Percentiles rank a stretch among this genome's conserved stretches.
phyloP scores from a whole-genome alignment of 2,329 filamentous ascomycete genomes.

The Aureobasidium vineae region DNA sequence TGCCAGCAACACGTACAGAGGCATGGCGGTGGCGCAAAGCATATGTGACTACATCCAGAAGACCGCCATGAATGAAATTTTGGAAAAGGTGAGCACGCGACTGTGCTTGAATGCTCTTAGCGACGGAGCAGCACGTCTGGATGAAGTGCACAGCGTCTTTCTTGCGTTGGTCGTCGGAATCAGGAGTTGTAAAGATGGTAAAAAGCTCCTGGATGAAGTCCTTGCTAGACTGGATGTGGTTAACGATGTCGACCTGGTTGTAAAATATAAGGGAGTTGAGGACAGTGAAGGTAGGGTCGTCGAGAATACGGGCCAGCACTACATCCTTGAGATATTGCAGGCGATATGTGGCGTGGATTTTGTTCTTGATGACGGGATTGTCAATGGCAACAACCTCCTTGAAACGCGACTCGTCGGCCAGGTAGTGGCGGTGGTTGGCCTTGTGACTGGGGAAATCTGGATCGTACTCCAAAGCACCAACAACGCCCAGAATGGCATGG shows the following conservation, averaged over 20 bases:
- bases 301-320: slow-evolving; percentile 91
- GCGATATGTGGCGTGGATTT: slow-evolving; percentile 95
- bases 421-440: slow-evolving; percentile 92
- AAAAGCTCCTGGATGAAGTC: slow-evolving; percentile 83
- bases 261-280: slow-evolving; percentile 98
- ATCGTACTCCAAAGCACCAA: slow-evolving; percentile 95
- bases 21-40: slow-evolving; percentile 83
- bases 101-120: slow-evolving; percentile 87
- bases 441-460: slow-evolving; percentile 97
- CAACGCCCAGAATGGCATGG: slow-evolving; percentile 83
- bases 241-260: slow-evolving; percentile 97
- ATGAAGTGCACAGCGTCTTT: slow-evolving; percentile 96
- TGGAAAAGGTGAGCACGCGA: slow-evolving; percentile 78
- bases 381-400: slow-evolving; percentile 96
- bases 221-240: slow-evolving; percentile 82
- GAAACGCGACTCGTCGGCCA: slow-evolving; percentile 83
- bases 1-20: slow-evolving; percentile 82
- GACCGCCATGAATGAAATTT: slow-evolving; percentile 83
- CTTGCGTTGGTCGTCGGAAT: slow-evolving; percentile 67
- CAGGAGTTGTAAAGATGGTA: slow-evolving; percentile 70
- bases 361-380: slow-evolving; percentile 74
- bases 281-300: slow-evolving; percentile 96
- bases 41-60: slow-evolving; percentile 88
- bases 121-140: slow-evolving; percentile 90
- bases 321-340: slow-evolving; percentile 97